phyloP scores from a whole-genome alignment of 345 rosid genomes.

The Sisymbrium irio region DNA sequence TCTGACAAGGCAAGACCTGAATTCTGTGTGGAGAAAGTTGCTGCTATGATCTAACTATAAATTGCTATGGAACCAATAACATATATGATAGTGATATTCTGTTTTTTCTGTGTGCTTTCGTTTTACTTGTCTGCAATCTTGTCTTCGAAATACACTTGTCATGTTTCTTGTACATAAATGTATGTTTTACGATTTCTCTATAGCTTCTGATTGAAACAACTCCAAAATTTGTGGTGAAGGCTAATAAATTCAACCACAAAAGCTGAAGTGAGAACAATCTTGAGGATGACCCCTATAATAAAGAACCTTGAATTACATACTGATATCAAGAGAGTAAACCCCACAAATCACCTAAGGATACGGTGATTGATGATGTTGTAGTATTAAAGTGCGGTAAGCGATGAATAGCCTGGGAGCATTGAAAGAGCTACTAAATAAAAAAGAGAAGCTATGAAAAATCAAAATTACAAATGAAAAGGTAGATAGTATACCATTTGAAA shows the following conservation, averaged over 20 bases:
- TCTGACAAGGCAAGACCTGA: constrained; percentile 32
- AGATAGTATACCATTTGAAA: not conserved
- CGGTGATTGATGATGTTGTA: not conserved
- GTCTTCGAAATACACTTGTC: not conserved
- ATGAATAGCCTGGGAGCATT: not conserved
- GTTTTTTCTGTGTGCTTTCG: not conserved
- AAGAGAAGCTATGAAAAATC: not conserved
- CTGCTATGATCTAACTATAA: constrained; percentile 13
- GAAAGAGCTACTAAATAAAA: not conserved
- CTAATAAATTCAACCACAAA: not conserved
- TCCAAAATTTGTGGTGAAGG: not conserved
- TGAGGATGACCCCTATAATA: constrained; percentile 41
- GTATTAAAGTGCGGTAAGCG: not conserved
- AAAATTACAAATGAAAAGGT: not conserved
- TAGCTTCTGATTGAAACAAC: not conserved
- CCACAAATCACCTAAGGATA: constrained; percentile 24
- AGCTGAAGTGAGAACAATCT: not conserved
- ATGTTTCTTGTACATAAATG: constrained; percentile 1
- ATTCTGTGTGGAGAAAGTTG: constrained; percentile 31
- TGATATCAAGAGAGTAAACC: constrained; percentile 37
- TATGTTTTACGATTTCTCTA: not conserved
- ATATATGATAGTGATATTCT: not conserved
- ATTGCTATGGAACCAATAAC: not conserved
- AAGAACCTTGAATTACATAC: constrained; percentile 48
- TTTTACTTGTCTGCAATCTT: not conserved